Base-by-base conservation (phyloP, 2,329 filamentous ascomycete genomes). In the Annulohypoxylon truncatum region DNA sequence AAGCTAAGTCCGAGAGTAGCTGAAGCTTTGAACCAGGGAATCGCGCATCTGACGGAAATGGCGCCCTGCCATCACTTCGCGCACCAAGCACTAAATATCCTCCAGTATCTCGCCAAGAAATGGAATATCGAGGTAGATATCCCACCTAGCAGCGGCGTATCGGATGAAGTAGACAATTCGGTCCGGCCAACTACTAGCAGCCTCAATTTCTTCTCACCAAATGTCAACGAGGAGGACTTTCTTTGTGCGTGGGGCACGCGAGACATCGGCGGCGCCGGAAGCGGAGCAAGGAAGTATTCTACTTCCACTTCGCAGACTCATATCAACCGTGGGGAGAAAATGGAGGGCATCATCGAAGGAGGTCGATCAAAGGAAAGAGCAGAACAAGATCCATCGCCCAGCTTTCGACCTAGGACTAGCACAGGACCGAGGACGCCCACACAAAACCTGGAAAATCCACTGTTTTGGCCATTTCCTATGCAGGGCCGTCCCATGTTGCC, bases 381-480 rank as follows among this genome's bases (percentile, higher is more conserved):
- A 35, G 62, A 67, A 18, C 68, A 66, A 44, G 56, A 66, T 26
- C 70, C 66, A 6, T 13, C 35, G 0, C 35, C 57, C 7, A 61
- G 15, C 12, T 56, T 66, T 35, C 31, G 40, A 24, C 67, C 50
- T 10, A 57, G 59, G 13, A 22, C 38, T 22, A 72, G 35, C 56
- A 75, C 28, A 8, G 56, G 69, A 4, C 57, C 62, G 24, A 46
- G 59, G 26, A 61, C 60, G 3, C 69, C 70, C 3, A 35, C 61
- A 0, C 80, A 81, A 20, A 76, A 72, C 18, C 74, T 82, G 66
- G 82, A 85, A 63, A 87, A 87, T 58, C 85, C 85, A 15, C 76
- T 88, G 1, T 88, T 88, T 70, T 89, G 86, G 86, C 85, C 86
- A 0, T 88, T 88, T 64, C 86, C 86, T 0, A 84, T 87, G 83